Base-by-base conservation (phyloP, 331 rosid species). In the Prunus yedoensis region DNA sequence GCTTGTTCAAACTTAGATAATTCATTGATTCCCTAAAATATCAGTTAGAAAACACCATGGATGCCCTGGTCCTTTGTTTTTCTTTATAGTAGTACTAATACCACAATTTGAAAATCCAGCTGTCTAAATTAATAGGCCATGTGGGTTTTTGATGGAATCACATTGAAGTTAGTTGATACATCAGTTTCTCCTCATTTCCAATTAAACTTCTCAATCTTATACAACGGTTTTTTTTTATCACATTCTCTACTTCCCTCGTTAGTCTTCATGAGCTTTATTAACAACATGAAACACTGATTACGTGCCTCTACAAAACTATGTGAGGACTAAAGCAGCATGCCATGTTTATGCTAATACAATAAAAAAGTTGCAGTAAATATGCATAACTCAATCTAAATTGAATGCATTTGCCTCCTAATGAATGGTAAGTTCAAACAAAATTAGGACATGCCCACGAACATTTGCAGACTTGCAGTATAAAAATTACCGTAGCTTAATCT, bases 121-220 rank as follows among this genome's bases (percentile, higher is more conserved):
- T 59, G 67, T 79, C 63, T 56, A 74, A 75, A 62, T 83, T 74
- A 74, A 79, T 70, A 74, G 52, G 71, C 58, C 84, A 84, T 66
- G 83, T 84, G 87, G 16, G 77, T 66, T 68, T 32, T 56, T 77
- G 78, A 76, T 63, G 68, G 57, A 80, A 70, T 38, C 43, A 38
- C 80, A 56, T 23, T 74, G 64, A 52, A 74, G 86, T 77, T 75
- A 58, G 79, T 64, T 75, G 76, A 79, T 12, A 62, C 15, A 32
- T 5, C 38, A 32, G 38, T 32, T 32, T 32, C 38, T 32, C 38
- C 38, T 5, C 38, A 32, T 30, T 27, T 76, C 60, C 66, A 66
- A 52, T 27, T 64, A 21, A 71, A 41, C 66, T 58, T 8, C 64
- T 5, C 45, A 35, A 2, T 70, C 15, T 35, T 35, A 9, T 23